These are phyloP conservation scores for Corylus avellana DNA, from an alignment of 306 rosid genomes.

Conservation along the genomic window DNA sequence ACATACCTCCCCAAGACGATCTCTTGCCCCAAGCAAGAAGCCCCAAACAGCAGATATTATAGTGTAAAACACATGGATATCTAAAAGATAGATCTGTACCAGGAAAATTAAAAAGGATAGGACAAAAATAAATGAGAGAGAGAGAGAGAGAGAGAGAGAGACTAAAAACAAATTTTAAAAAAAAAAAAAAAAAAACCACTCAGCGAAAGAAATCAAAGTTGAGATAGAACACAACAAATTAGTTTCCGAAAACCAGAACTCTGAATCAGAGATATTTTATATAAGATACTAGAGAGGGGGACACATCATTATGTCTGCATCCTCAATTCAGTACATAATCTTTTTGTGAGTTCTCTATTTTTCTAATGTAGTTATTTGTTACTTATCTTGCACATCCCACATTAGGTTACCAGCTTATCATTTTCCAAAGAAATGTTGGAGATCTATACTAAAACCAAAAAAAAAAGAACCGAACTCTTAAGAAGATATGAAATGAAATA, in stretches of 20 bases:
- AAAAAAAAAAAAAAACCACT: not conserved
- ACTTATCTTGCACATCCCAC: not conserved
- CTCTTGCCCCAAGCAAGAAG: conserved; percentile 92
- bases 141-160: not conserved
- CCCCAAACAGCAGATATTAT: conserved; percentile 77
- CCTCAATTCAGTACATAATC: not conserved
- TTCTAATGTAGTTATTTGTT: not conserved
- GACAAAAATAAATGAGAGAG: conserved; percentile 6
- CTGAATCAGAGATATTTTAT: not conserved
- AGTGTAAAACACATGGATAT: conserved; percentile 73
- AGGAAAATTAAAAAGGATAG: conserved; percentile 4
- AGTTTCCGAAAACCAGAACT: not conserved
- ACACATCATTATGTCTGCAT: not conserved
- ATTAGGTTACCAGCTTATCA: not conserved
- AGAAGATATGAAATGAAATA: not conserved
- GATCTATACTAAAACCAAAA: too few relatives aligned
- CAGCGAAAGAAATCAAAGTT: not conserved
- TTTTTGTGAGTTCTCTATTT: not conserved
- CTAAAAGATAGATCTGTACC: conserved; percentile 83
- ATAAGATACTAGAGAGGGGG: not conserved
- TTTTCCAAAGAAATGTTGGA: not conserved
- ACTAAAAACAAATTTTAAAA: not conserved
- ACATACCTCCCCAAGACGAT: conserved; percentile 88
- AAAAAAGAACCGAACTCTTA: not conserved
- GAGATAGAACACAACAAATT: not conserved